A percentile compares a stretch with the other conserved stretches of the same genome.
phyloP scores from a whole-genome alignment of 805 yeast species.

The Yarrowia yakushimensis region DNA sequence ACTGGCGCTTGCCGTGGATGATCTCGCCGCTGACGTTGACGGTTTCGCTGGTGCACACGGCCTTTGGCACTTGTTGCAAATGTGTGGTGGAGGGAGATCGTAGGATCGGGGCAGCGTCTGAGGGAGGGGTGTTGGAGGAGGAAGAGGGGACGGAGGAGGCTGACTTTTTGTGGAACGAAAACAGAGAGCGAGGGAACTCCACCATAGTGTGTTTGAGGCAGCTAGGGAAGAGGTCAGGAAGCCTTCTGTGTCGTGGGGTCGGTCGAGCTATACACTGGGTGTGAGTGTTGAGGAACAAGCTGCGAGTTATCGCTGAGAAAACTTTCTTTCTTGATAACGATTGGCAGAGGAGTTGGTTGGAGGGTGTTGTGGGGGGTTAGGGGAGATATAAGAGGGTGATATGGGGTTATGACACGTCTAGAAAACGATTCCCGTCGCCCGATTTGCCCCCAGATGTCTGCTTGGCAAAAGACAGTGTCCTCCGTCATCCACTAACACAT shows the following conservation, averaged over 20 bases:
- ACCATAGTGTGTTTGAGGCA: conserved; percentile 23
- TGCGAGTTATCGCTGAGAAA: conserved; percentile 19
- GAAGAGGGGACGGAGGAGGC: background rate
- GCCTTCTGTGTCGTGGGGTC: background rate
- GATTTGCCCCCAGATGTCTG: no score
- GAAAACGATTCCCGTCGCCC: background rate
- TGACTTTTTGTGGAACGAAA: conserved; percentile 22
- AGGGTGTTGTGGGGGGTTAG: background rate
- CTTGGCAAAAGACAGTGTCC: no score
- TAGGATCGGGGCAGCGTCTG: background rate
- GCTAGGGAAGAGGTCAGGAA: background rate
- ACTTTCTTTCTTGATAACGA: conserved; percentile 21
- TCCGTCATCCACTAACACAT: background rate
- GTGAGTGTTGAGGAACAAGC: background rate
- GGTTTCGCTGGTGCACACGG: conserved; percentile 25
- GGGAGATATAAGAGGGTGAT: no score
- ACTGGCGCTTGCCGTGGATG: background rate
- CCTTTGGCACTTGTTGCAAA: conserved; percentile 2
- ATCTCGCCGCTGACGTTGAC: conserved; percentile 23
- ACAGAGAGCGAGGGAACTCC: conserved; percentile 24
- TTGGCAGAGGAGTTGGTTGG: background rate
- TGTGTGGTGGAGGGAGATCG: conserved; percentile 20
- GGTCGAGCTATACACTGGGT: background rate
- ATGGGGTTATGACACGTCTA: no score
- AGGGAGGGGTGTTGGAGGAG: background rate